Evolutionary conservation across 331 rosid species (phyloP).

Genomic region (Arachis monticola): DNA sequence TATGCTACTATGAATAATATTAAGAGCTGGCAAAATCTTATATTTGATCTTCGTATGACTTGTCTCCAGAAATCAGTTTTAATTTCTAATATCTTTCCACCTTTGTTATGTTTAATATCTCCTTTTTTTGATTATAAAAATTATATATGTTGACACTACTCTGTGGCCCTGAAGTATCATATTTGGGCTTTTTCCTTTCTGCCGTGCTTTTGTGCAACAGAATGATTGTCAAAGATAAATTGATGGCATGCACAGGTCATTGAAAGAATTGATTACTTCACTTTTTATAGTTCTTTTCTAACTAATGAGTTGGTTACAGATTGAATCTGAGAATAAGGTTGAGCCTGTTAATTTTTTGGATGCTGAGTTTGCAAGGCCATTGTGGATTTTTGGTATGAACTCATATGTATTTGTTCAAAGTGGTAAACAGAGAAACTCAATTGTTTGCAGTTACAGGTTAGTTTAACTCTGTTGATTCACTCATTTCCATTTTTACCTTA

Average conservation of each 20-base stretch:
- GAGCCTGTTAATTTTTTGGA: constrained; percentile 68
- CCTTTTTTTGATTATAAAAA: neutral
- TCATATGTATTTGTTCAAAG: constrained; percentile 78
- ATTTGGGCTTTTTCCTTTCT: neutral
- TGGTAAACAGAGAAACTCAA: constrained; percentile 46
- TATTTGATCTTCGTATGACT: constrained; percentile 9
- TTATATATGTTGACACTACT: constrained; percentile 17
- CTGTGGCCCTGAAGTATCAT: neutral
- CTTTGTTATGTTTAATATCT: neutral
- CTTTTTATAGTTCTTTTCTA: constrained; percentile 26
- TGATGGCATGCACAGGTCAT: constrained; percentile 13
- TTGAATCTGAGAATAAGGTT: constrained; percentile 76
- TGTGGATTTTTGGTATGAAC: constrained; percentile 79
- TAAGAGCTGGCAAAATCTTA: neutral
- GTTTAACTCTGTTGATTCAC: constrained; percentile 17
- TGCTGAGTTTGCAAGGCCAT: constrained; percentile 87
- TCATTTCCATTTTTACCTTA: constrained; percentile 24
- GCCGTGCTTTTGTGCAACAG: neutral
- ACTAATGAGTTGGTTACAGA: constrained; percentile 53
- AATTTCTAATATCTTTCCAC: neutral
- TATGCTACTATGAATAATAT: neutral
- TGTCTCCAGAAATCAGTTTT: constrained; percentile 7
- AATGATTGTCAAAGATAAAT: constrained; percentile 11
- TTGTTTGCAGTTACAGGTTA: constrained; percentile 94
- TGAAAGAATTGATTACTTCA: constrained; percentile 25